Evolutionary conservation across 2,329 filamentous ascomycete species (phyloP).

Genomic region (Sclerotinia minor): DNA sequence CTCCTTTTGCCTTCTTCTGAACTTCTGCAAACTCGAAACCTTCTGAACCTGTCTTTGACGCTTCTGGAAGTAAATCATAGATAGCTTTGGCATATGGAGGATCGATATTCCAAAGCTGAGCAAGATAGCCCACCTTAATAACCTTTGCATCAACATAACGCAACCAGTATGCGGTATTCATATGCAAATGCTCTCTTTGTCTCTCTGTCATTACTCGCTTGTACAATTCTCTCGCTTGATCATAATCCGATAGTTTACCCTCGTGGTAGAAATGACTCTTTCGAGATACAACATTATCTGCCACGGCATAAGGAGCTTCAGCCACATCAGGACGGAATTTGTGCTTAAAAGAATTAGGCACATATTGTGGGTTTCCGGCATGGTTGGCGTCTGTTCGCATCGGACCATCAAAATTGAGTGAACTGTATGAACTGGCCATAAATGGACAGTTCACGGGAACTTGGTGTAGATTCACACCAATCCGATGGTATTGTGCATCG

Average conservation of each 20-base stretch:
- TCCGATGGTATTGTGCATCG: conserved; percentile 59
- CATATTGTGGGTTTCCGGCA: conserved; percentile 49
- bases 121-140: conserved; percentile 37
- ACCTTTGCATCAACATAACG: conserved; percentile 5
- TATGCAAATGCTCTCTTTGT: conserved; percentile 12
- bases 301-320: conserved; percentile 61
- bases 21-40: conserved; percentile 26
- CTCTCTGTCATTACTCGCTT: conserved; percentile 13
- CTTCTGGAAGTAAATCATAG: conserved; percentile 22
- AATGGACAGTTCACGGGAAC: conserved; percentile 47
- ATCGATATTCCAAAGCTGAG: conserved; percentile 54
- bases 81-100: conserved; percentile 12
- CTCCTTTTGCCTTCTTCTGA: conserved; percentile 22
- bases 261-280: conserved; percentile 15
- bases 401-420: conserved; percentile 44
- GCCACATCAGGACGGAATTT: conserved; percentile 65
- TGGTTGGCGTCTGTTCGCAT: conserved; percentile 48
- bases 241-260: conserved; percentile 30
- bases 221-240: conserved; percentile 21
- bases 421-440: conserved; percentile 29
- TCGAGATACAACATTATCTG: conserved; percentile 14
- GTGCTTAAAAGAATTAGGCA: conserved; percentile 46
- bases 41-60: conserved; percentile 5
- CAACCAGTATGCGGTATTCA: conserved; percentile 15
- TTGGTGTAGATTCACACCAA: conserved; percentile 60